Evolutionary conservation across 148 eudicot genomes (phyloP).

Genomic region (Rhododendron ferrugineum): DNA sequence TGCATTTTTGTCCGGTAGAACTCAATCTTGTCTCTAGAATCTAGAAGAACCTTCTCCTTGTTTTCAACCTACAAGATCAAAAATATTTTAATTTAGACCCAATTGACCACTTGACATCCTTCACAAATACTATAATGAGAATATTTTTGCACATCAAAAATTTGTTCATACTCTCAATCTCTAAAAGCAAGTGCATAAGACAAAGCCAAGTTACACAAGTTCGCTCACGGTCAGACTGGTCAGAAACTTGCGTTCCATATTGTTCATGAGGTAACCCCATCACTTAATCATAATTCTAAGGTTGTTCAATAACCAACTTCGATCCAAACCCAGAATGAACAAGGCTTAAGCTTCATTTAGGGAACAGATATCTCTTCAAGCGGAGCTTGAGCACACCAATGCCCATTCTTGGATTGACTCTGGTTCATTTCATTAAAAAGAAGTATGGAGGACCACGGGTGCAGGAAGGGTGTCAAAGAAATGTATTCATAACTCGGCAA

Average conservation of each 20-base stretch:
- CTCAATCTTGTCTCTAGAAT: constrained; percentile 89
- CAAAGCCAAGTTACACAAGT: background rate
- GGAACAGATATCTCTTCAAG: background rate
- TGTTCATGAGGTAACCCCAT: constrained; percentile 2
- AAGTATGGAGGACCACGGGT: background rate
- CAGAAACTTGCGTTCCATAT: background rate
- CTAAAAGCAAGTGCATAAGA: background rate
- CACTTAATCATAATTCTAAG: background rate
- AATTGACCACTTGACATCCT: constrained; percentile 4
- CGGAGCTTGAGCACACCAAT: background rate
- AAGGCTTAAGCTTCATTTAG: background rate
- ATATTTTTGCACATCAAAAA: background rate
- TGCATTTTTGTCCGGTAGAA: constrained; percentile 95
- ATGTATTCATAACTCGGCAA: background rate
- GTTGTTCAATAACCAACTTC: background rate
- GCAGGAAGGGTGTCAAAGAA: background rate
- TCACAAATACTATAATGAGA: background rate
- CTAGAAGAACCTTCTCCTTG: constrained; percentile 65
- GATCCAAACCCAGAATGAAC: background rate
- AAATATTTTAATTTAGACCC: background rate
- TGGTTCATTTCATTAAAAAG: background rate
- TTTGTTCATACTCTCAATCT: background rate
- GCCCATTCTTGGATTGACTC: background rate
- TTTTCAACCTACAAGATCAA: constrained; percentile 44
- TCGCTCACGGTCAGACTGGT: background rate